phyloP scores from a whole-genome alignment of 352 stramenopile species.

The Thalassiosira exigua region DNA sequence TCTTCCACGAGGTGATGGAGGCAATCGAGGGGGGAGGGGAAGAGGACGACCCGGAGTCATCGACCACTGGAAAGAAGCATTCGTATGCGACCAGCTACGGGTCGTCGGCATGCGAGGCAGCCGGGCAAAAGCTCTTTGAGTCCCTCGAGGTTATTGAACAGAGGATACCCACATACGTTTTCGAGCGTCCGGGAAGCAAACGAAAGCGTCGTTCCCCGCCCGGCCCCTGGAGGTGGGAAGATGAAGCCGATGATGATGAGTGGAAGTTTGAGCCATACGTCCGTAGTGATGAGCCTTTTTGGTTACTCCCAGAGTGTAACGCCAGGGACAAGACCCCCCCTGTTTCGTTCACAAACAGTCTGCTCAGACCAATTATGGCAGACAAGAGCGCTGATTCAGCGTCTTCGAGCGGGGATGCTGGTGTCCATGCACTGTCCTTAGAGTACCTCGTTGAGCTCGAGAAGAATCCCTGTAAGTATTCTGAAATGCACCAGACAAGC shows the following conservation, averaged over 20 bases:
- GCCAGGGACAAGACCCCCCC: conserved; percentile 24
- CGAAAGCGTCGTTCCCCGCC: neutral
- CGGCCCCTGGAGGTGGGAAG: conserved; percentile 24
- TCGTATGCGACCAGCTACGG: conserved; percentile 55
- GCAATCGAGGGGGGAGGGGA: conserved; percentile 53
- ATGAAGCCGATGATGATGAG: conserved; percentile 48
- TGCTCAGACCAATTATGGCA: conserved; percentile 57
- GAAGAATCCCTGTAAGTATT: conserved; percentile 79
- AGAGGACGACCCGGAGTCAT: conserved; percentile 4
- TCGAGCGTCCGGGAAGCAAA: conserved; percentile 53
- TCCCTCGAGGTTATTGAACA: conserved; percentile 77
- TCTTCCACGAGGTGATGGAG: conserved; percentile 85
- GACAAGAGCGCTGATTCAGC: conserved; percentile 26
- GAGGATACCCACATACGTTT: conserved; percentile 77
- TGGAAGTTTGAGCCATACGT: conserved; percentile 2
- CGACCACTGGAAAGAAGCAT: conserved; percentile 13
- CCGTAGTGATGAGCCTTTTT: conserved; percentile 39
- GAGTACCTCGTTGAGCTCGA: conserved; percentile 80
- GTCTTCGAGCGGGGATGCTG: conserved; percentile 26
- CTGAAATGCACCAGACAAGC: too few species aligned
- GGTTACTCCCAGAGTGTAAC: conserved; percentile 30
- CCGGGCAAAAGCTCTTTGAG: conserved; percentile 59
- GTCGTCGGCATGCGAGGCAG: conserved; percentile 53
- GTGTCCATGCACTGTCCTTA: conserved; percentile 66
- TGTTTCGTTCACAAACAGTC: conserved; percentile 48